A percentile compares a stretch with the other conserved stretches of the same genome.
Evolutionary conservation across 129 eudicot genomes (phyloP).

Genomic region (Chrysanthemum lavandulifolium): DNA sequence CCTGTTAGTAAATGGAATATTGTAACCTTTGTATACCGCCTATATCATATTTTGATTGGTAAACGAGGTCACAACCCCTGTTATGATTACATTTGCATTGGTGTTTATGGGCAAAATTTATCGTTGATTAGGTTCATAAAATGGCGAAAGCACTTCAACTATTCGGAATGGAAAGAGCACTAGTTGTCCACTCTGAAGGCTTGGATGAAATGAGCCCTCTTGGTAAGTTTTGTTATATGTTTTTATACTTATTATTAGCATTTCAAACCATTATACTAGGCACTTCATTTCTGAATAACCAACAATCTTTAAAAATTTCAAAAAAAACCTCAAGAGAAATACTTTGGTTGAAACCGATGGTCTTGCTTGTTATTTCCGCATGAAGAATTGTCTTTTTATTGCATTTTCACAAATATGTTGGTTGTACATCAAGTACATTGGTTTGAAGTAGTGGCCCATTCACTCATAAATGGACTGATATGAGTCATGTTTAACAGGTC

Average conservation of each 20-base stretch:
- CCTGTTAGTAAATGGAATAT: background rate
- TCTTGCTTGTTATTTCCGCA: background rate
- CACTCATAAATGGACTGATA: too few relatives aligned
- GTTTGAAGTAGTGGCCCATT: too few relatives aligned
- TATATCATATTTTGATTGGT: background rate
- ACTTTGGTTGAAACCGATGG: background rate
- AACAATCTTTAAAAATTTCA: background rate
- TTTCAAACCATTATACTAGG: background rate
- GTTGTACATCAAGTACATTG: too few relatives aligned
- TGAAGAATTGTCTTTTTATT: background rate
- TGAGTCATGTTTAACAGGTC: too few relatives aligned
- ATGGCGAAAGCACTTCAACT: slow-evolving; percentile 95
- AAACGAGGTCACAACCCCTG: background rate
- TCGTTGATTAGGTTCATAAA: slow-evolving; percentile 55
- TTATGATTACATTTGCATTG: background rate
- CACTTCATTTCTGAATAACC: background rate
- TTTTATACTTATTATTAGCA: background rate
- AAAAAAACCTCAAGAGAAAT: background rate
- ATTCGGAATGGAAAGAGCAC: slow-evolving; percentile 91
- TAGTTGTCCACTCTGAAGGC: slow-evolving; percentile 94
- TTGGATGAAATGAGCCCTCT: slow-evolving; percentile 93
- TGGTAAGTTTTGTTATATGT: slow-evolving; percentile 40
- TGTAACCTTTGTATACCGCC: background rate
- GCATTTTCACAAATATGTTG: background rate
- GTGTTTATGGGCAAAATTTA: background rate